Evolutionary conservation across 2,329 filamentous ascomycete genomes (phyloP), one percentile per base, ranked within the genome.

Genomic region (Epichloe uncinata): DNA sequence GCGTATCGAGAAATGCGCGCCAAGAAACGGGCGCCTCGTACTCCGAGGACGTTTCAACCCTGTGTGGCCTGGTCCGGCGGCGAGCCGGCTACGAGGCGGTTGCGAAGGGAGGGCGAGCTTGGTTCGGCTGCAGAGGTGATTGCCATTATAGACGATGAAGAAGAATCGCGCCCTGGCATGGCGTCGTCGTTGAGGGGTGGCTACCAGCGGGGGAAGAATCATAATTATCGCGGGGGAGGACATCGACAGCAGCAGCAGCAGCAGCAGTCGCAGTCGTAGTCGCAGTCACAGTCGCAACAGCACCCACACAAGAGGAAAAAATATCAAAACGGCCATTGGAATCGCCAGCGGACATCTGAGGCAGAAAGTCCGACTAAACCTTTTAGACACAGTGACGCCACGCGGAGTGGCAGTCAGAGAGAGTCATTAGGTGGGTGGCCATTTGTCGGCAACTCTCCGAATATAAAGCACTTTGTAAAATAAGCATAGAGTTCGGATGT

Each of bases 221-320:
- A 15, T 20, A 1, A 40, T 16, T n/a, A 20, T 15, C 26, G 13
- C 3, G 3, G 13, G 3, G 30, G 6, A 16, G 6, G 26, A 26
- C 26, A 30, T 30, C 26, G 8, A 20, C 15, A 34, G 8, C 30
- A 3, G 2, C 42, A 8, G 15, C 15, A 8, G 15, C 30, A 4
- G n/a, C 41, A 40, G 36, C 22, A 5, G 15, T 18, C 18, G 18
- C 22, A 22, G 22, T 18, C 18, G 18, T 30, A 48, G 56, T 51
- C 70, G 11, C 65, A 65, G 13, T 69, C 69, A 40, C 58, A 65
- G 42, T 62, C 67, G 9, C 55, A 57, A 41, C 64, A 64, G 26
- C 26, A 30, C 26, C 26, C 7, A 9, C 26, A 8, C 3, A 45
- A 15, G 15, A 45, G 5, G 20, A 45, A 20, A 11, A 45, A 11